phyloP scores from a whole-genome alignment of 805 yeast species.

The Starmerella geochares region DNA sequence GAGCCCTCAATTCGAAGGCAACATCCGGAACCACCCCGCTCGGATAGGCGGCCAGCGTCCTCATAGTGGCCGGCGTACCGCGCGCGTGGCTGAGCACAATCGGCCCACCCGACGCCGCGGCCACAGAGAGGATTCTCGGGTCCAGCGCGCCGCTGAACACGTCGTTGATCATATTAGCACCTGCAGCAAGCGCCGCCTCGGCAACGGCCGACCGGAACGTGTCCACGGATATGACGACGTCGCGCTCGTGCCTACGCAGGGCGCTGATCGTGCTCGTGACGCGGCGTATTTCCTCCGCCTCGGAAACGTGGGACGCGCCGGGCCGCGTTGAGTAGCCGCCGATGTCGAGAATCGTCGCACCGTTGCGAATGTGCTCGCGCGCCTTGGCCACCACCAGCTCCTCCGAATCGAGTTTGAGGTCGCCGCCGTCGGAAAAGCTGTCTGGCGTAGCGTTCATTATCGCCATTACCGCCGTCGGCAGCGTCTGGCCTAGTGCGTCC shows the following conservation, averaged over 20 bases:
- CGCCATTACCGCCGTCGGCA: slow-evolving; percentile 70
- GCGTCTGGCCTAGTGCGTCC: slow-evolving; percentile 6
- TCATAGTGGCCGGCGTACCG: slow-evolving; percentile 73
- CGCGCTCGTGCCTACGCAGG: slow-evolving; percentile 40
- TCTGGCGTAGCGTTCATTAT: slow-evolving; percentile 86
- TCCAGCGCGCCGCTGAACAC: slow-evolving; percentile 74
- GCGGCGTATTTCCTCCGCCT: slow-evolving; percentile 57
- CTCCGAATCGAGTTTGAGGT: slow-evolving; percentile 27
- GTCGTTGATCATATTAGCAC: slow-evolving; percentile 89
- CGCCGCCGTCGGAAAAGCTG: slow-evolving; percentile 88
- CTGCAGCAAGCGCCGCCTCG: slow-evolving; percentile 50
- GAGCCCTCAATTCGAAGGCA: slow-evolving; percentile 51
- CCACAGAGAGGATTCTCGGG: slow-evolving; percentile 50
- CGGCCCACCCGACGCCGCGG: slow-evolving; percentile 58
- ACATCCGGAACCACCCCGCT: slow-evolving; percentile 44
- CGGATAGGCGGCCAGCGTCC: slow-evolving; percentile 43
- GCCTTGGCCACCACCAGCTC: slow-evolving; percentile 27
- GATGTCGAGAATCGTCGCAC: slow-evolving; percentile 73
- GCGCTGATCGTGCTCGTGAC: slow-evolving; percentile 60
- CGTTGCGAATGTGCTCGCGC: slow-evolving; percentile 35
- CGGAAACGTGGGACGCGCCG: slow-evolving; percentile 52
- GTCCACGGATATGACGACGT: slow-evolving; percentile 65
- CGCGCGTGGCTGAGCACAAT: slow-evolving; percentile 76
- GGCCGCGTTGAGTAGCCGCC: slow-evolving; percentile 97
- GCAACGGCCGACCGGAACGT: slow-evolving; percentile 78